A percentile compares a stretch with the other conserved stretches of the same genome.
Conservation (phyloP, 768 basidiomycete genomes). For the Hydnomerulius pinastri region DNA sequence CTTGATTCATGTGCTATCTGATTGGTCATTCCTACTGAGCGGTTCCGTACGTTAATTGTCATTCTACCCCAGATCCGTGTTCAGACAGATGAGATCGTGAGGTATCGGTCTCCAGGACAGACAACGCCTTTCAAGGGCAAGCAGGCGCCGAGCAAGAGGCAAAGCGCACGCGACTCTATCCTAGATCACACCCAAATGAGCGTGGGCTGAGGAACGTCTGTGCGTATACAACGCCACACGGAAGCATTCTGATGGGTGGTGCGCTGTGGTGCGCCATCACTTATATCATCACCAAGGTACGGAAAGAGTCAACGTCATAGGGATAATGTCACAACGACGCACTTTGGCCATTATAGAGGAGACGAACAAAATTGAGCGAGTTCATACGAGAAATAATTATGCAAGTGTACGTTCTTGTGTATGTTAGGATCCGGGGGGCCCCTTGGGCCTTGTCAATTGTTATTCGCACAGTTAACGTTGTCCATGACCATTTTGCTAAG, state of each 20-base stretch:
- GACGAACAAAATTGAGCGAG: no score
- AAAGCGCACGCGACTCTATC: not conserved
- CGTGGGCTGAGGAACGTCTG: constrained; percentile 3
- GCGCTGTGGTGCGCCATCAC: not conserved
- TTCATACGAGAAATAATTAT: not conserved
- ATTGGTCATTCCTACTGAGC: constrained; percentile 11
- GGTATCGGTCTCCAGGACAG: not conserved
- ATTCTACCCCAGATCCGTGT: not conserved
- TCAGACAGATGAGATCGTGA: not conserved
- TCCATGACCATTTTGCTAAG: no score
- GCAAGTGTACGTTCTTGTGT: not conserved
- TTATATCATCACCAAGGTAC: constrained; percentile 1
- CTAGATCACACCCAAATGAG: constrained; percentile 5
- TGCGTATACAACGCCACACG: constrained; percentile 15
- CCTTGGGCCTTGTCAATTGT: no score
- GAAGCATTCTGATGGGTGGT: constrained; percentile 21
- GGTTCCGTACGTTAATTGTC: constrained; percentile 3
- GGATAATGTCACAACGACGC: no score
- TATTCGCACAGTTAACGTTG: no score
- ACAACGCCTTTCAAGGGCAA: not conserved
- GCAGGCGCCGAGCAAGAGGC: not conserved
- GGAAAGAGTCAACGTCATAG: not conserved
- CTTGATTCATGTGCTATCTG: constrained; percentile 21
- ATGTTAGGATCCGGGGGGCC: not conserved
- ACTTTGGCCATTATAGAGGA: no score